Evolutionary conservation across 1,284 basidiomycete species (phyloP).

Genomic region (Leccinum solheimii): DNA sequence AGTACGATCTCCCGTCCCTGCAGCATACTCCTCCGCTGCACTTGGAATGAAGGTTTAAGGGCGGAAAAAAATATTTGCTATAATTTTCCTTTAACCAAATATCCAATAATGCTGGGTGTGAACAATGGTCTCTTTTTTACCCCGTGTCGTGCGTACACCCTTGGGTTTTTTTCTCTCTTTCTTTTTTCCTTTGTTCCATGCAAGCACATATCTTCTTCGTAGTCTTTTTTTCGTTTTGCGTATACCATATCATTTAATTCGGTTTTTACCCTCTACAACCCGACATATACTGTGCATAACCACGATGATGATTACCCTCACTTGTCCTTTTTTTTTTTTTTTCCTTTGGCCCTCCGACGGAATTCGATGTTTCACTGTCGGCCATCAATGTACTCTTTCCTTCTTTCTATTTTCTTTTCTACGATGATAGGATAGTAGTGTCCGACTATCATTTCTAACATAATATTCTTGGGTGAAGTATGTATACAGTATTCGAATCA

Average conservation of each 20-base stretch:
- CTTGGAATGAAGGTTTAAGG: conserved; percentile 35
- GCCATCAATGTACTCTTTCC: conserved; percentile 13
- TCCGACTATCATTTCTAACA: conserved; percentile 11
- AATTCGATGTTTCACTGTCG: neutral
- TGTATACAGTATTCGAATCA: conserved; percentile 5
- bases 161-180: neutral
- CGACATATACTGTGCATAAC: conserved; percentile 28
- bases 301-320: neutral
- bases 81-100: conserved; percentile 29
- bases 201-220: conserved; percentile 18
- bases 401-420: neutral
- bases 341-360: neutral
- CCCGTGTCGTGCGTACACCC: conserved; percentile 3
- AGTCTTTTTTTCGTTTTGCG: conserved; percentile 4
- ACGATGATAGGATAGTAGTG: conserved; percentile 15
- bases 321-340: rapidly evolving
- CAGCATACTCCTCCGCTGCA: conserved; percentile 34
- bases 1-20: conserved; percentile 35
- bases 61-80: conserved; percentile 14
- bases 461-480: conserved; percentile 21
- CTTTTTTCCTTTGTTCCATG: neutral
- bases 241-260: conserved; percentile 31
- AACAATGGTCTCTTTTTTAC: conserved; percentile 28
- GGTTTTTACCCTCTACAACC: conserved; percentile 5
- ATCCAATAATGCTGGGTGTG: conserved; percentile 28